Evolutionary conservation across 768 basidiomycete species (phyloP), one percentile per base, ranked within the genome.

Genomic region (Boletus bicolor): DNA sequence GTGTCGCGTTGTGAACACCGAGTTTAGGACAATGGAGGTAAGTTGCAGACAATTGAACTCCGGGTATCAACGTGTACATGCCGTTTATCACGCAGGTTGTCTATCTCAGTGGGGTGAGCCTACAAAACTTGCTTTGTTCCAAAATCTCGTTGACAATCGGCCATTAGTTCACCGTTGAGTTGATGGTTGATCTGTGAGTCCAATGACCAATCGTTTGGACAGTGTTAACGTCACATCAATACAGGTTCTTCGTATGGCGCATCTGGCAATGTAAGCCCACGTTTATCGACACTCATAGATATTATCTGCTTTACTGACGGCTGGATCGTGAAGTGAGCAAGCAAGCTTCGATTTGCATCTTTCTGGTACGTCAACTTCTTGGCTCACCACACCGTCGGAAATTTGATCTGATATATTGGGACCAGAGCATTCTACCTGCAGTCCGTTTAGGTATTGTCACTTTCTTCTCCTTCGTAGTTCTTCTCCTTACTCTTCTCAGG

Each of bases 201-300:
- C 6, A 7, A 30, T 26, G 4, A 35, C 17, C 19, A 11, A 30
- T 41, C 0, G 7, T n/a, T 30, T n/a, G 24, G 36, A 35, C 2
- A 17, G 15, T 21, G n/a, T 36, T 46, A 11, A 56, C 2, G 4
- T 7, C 28, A 17, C n/a, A 6, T 21, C 44, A 24, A 15, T 35
- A 21, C 44, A 64, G 63, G 10, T 60, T 47, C 39, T 64, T 61
- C 28, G 34, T 64, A 30, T 64, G 62, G 63, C 63, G 63, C 19
- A 54, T 64, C 19, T 56, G 58, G 58, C 55, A 55, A 48, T 24
- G 63, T 64, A 46, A 55, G 63, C 34, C 9, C 32, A 24, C 21
- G 15, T 49, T 21, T n/a, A 19, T 21, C 28, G 28, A 30, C 28
- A 30, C 7, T 1, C 0, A 32, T 37, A 11, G 9, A 2, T 30